Conservation (phyloP, 2,329 filamentous ascomycete species). For the Penicillium griseofulvum region DNA sequence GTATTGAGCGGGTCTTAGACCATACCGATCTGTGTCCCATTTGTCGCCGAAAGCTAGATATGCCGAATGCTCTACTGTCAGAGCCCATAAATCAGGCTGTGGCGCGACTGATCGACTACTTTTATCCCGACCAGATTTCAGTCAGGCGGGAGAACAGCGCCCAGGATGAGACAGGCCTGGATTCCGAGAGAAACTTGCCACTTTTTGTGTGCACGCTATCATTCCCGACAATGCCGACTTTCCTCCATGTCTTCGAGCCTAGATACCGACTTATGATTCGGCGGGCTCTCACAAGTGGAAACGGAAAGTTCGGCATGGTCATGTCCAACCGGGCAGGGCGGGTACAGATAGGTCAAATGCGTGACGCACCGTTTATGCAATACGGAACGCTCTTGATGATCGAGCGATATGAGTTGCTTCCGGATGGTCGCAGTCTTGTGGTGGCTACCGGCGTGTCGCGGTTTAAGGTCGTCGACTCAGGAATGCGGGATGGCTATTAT, state of each 20-base stretch:
- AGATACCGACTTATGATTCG: constrained; percentile 87
- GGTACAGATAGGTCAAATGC: constrained; percentile 53
- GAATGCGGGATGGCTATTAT: constrained; percentile 71
- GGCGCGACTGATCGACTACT: constrained; percentile 59
- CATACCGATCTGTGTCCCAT: constrained; percentile 76
- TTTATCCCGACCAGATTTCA: constrained; percentile 68
- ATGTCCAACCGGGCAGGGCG: constrained; percentile 60
- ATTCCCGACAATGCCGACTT: constrained; percentile 80
- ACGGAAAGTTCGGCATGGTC: constrained; percentile 81
- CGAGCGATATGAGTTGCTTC: constrained; percentile 67
- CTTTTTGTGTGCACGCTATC: constrained; percentile 80
- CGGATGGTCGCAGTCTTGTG: constrained; percentile 77
- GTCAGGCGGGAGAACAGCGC: constrained; percentile 55
- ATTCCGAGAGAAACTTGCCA: constrained; percentile 61
- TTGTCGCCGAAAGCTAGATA: constrained; percentile 66
- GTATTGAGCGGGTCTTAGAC: constrained; percentile 72
- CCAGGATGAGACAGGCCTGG: constrained; percentile 56
- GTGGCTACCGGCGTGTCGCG: constrained; percentile 74
- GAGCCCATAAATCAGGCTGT: constrained; percentile 64
- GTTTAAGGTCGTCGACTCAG: constrained; percentile 65
- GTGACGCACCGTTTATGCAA: constrained; percentile 60
- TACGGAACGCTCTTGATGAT: constrained; percentile 79
- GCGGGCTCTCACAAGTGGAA: constrained; percentile 66
- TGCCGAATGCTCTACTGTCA: constrained; percentile 49
- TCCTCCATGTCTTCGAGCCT: constrained; percentile 90